Evolutionary conservation across 2,329 filamentous ascomycete genomes (phyloP).

Genomic region (Colletotrichum orbiculare): DNA sequence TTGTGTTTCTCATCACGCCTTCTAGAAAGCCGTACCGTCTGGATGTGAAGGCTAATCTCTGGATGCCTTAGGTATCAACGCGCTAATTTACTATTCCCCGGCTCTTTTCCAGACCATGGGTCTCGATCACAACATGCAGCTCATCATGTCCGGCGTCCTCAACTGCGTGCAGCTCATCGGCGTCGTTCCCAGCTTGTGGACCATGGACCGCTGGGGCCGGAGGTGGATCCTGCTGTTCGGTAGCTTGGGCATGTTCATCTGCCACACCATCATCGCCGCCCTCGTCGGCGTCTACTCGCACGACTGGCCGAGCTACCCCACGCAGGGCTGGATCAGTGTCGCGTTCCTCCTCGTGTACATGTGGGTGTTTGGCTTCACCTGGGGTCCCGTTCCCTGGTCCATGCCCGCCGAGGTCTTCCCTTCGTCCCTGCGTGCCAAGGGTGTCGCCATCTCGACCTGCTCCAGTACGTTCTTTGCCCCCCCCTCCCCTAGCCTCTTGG

Average conservation of each 20-base stretch:
- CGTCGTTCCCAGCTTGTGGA: constrained; percentile 58
- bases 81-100: constrained; percentile 59
- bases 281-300: constrained; percentile 61
- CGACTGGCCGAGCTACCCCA: constrained; percentile 57
- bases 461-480: constrained; percentile 43
- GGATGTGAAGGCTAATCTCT: too few relatives aligned
- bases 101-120: constrained; percentile 55
- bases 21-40: too few relatives aligned
- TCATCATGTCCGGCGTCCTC: constrained; percentile 53
- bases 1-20: too few relatives aligned
- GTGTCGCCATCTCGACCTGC: constrained; percentile 44
- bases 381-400: constrained; percentile 60
- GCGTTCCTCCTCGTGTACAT: constrained; percentile 55
- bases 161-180: constrained; percentile 59
- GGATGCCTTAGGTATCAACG: constrained; percentile 40
- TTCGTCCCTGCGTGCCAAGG: constrained; percentile 44
- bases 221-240: constrained; percentile 57
- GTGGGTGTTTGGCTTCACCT: constrained; percentile 68
- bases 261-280: constrained; percentile 63
- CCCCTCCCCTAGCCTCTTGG: not conserved
- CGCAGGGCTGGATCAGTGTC: constrained; percentile 66
- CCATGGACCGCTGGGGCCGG: constrained; percentile 59
- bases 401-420: constrained; percentile 54
- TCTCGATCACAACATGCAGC: constrained; percentile 46
- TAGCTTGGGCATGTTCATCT: constrained; percentile 59